A percentile compares a stretch with the other conserved stretches of the same genome.
Evolutionary conservation across 345 rosid species (phyloP).

Genomic region (Gossypium thurberi): DNA sequence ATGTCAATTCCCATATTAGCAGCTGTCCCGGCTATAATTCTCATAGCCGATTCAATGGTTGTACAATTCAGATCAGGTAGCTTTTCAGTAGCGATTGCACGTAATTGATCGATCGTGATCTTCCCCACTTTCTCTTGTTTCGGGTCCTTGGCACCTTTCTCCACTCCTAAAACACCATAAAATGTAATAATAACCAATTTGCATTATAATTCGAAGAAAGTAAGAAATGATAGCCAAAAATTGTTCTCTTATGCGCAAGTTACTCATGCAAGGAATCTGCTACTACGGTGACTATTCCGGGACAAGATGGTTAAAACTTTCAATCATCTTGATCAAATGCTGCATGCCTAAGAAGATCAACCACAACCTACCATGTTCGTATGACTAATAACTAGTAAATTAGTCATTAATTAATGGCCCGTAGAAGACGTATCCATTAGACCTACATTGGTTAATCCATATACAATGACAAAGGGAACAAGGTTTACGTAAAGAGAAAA

Average conservation of each 20-base stretch:
- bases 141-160: constrained; percentile 82
- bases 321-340: neutral
- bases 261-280: neutral
- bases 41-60: constrained; percentile 77
- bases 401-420: neutral
- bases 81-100: constrained; percentile 67
- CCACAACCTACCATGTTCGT: neutral
- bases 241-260: neutral
- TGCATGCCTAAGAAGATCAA: neutral
- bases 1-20: constrained; percentile 87
- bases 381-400: neutral
- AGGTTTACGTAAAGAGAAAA: neutral
- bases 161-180: constrained; percentile 51
- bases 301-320: neutral
- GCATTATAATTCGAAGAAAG: neutral
- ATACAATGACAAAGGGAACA: neutral
- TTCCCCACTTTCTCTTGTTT: constrained; percentile 64
- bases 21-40: constrained; percentile 89
- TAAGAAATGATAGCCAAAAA: neutral
- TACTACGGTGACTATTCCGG: neutral
- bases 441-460: neutral
- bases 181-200: constrained; percentile 7
- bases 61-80: constrained; percentile 78
- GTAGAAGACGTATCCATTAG: neutral
- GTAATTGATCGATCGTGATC: constrained; percentile 64